Percentiles rank a stretch among this genome's conserved stretches.
phyloP scores from a whole-genome alignment of 176 grass and related monocot species.

The Pontederia paniculata region DNA sequence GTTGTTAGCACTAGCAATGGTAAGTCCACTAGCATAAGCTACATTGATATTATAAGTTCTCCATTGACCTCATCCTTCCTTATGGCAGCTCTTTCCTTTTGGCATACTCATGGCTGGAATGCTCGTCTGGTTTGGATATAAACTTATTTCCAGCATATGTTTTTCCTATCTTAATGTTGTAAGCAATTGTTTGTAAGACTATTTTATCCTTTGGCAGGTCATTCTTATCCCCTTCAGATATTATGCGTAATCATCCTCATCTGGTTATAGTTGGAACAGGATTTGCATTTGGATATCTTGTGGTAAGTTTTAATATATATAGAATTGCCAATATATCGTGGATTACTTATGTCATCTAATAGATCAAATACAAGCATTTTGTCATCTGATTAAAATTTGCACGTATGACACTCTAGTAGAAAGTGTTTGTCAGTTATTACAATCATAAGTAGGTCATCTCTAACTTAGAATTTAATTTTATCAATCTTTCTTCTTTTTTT shows the following conservation, averaged over 20 bases:
- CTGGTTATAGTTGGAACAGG: constrained; percentile 83
- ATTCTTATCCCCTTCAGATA: constrained; percentile 81
- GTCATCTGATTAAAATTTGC: background rate
- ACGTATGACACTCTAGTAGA: too few relatives aligned
- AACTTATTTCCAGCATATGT: constrained; percentile 2
- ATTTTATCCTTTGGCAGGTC: constrained; percentile 28
- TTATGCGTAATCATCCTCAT: constrained; percentile 89
- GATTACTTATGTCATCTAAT: too few relatives aligned
- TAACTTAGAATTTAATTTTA: too few relatives aligned
- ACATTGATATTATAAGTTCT: background rate
- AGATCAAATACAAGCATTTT: background rate
- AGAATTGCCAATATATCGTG: too few relatives aligned
- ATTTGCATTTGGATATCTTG: constrained; percentile 95
- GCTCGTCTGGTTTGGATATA: constrained; percentile 62
- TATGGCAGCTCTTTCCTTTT: constrained; percentile 75
- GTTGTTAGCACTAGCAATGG: constrained; percentile 77
- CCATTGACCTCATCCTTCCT: constrained; percentile 22
- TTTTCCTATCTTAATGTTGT: background rate
- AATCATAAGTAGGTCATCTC: too few relatives aligned
- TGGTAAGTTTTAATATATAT: constrained; percentile 33
- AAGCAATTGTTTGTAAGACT: background rate
- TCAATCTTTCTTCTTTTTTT: too few relatives aligned
- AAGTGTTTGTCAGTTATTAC: too few relatives aligned
- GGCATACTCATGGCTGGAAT: constrained; percentile 56
- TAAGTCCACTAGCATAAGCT: constrained; percentile 23